Evolutionary conservation across 2,329 filamentous ascomycete genomes (phyloP).

Genomic region (Colletotrichum sp.): DNA sequence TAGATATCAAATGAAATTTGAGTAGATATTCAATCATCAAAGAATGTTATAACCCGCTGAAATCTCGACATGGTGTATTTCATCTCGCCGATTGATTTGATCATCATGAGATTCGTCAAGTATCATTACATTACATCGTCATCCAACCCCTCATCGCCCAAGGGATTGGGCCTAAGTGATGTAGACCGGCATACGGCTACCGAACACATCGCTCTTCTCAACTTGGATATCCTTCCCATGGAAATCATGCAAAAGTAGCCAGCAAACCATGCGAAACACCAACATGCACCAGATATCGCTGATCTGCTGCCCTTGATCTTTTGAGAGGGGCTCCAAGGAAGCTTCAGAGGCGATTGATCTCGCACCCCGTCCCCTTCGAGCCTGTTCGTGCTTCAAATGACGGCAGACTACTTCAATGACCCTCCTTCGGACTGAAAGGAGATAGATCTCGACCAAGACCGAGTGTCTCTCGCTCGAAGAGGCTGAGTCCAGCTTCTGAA

Average conservation of each 20-base stretch:
- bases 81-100: neutral
- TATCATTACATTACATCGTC: neutral
- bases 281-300: conserved; percentile 36
- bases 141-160: too few species aligned
- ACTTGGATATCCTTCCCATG: conserved; percentile 38
- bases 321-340: neutral
- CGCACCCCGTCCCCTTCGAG: neutral
- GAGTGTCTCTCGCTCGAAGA: conserved; percentile 7
- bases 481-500: conserved; percentile 1
- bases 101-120: neutral
- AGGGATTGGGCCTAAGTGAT: conserved; percentile 28
- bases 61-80: neutral
- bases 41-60: neutral
- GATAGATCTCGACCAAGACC: conserved; percentile 10
- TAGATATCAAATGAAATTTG: neutral
- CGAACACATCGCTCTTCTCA: conserved; percentile 36
- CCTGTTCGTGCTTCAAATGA: neutral
- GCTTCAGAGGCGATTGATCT: conserved; percentile 4
- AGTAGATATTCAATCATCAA: neutral
- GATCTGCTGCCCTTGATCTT: neutral
- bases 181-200: conserved; percentile 38
- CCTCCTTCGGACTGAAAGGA: neutral
- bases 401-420: conserved; percentile 1
- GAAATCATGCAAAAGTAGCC: conserved; percentile 42
- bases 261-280: conserved; percentile 42